These are phyloP conservation scores for Atkinsonella texensis DNA, from an alignment of 2,329 filamentous ascomycete species.

Conservation along the genomic window DNA sequence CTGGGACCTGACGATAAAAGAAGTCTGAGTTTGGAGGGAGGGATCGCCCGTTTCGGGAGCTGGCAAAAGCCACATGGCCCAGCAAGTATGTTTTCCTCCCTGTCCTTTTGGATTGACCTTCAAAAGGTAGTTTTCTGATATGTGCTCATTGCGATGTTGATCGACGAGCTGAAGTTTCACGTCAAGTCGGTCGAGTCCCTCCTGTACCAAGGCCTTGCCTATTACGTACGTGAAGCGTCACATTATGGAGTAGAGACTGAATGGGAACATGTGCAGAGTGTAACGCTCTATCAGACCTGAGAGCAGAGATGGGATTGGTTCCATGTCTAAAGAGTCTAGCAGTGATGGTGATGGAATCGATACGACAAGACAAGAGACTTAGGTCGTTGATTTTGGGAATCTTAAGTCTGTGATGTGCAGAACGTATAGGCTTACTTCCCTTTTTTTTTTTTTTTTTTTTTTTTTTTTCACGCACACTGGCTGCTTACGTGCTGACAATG, in stretches of 20 bases:
- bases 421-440: too few relatives aligned
- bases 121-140: background rate
- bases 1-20: background rate
- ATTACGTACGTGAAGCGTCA: background rate
- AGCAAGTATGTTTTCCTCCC: background rate
- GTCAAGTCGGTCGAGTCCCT: background rate
- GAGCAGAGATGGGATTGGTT: background rate
- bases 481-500: too few relatives aligned
- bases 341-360: too few relatives aligned
- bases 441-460: too few relatives aligned
- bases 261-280: slow-evolving; percentile 1
- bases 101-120: background rate
- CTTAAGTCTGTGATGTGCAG: too few relatives aligned
- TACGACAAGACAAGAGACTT: too few relatives aligned
- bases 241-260: slow-evolving; percentile 2
- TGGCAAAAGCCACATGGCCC: too few relatives aligned
- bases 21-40: too few relatives aligned
- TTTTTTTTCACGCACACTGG: too few relatives aligned
- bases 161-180: background rate
- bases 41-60: too few relatives aligned
- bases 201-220: background rate
- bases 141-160: background rate
- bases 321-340: background rate
- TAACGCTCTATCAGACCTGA: background rate
- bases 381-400: too few relatives aligned